phyloP scores from a whole-genome alignment of 805 yeast genomes.

The Metschnikowia noctiluminum region DNA sequence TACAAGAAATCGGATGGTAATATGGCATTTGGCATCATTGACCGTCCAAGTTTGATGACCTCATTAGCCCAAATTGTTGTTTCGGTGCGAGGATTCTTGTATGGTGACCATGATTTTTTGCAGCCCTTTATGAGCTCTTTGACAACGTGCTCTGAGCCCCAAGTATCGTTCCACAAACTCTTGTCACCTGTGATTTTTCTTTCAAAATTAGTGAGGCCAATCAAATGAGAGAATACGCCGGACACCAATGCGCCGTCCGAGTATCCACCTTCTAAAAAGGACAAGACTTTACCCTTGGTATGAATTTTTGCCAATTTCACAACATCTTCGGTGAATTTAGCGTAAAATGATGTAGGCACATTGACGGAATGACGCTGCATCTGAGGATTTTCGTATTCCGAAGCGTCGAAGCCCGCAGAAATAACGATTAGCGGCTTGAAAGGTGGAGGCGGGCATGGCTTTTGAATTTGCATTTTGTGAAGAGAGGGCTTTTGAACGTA shows the following conservation, averaged over 20 bases:
- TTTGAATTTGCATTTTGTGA: slow-evolving; percentile 23
- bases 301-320: slow-evolving; percentile 64
- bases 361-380: slow-evolving; percentile 84
- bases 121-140: slow-evolving; percentile 68
- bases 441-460: slow-evolving; percentile 36
- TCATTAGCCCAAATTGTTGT: slow-evolving; percentile 62
- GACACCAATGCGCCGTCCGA: slow-evolving; percentile 78
- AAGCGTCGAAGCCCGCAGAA: slow-evolving; percentile 87
- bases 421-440: slow-evolving; percentile 56
- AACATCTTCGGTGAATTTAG: slow-evolving; percentile 68
- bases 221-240: slow-evolving; percentile 74
- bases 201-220: slow-evolving; percentile 58
- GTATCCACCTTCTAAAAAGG: slow-evolving; percentile 82
- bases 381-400: slow-evolving; percentile 74
- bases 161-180: slow-evolving; percentile 53
- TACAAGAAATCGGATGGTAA: slow-evolving; percentile 37
- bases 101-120: slow-evolving; percentile 60
- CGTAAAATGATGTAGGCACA: slow-evolving; percentile 78
- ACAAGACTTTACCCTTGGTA: slow-evolving; percentile 57
- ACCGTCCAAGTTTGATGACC: slow-evolving; percentile 57
- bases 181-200: slow-evolving; percentile 22
- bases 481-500: slow-evolving; percentile 30
- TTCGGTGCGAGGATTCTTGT: slow-evolving; percentile 50
- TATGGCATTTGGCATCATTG: slow-evolving; percentile 55
- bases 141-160: slow-evolving; percentile 63